Percentiles rank a stretch among this genome's conserved stretches.
phyloP scores from a whole-genome alignment of 352 stramenopile species.

The Phytophthora sp. region DNA sequence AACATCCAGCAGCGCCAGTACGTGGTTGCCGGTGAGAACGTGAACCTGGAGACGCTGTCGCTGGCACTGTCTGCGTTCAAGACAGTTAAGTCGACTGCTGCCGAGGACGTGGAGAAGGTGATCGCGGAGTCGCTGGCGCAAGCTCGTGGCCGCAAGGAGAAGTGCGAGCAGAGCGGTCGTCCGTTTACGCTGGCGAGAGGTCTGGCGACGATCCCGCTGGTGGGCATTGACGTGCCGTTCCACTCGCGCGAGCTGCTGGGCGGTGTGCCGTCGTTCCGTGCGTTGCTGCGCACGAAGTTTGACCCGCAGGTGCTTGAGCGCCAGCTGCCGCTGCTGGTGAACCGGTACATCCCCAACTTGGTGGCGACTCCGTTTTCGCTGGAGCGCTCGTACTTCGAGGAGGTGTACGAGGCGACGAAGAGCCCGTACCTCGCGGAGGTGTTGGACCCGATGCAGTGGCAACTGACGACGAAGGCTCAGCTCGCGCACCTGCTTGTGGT shows the following conservation, averaged over 20 bases:
- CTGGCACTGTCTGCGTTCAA: constrained; percentile 59
- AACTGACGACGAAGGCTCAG: constrained; percentile 68
- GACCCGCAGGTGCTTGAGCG: constrained; percentile 66
- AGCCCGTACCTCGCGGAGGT: constrained; percentile 73
- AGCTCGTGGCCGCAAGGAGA: constrained; percentile 66
- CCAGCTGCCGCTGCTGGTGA: constrained; percentile 71
- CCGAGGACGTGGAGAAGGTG: constrained; percentile 52
- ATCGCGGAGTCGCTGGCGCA: constrained; percentile 65
- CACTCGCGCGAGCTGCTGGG: constrained; percentile 85
- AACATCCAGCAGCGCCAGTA: constrained; percentile 89
- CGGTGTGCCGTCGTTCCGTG: constrained; percentile 81
- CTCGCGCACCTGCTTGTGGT: constrained; percentile 80
- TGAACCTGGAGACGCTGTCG: constrained; percentile 83
- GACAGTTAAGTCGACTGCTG: constrained; percentile 52
- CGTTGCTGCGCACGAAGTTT: constrained; percentile 77
- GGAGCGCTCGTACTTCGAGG: constrained; percentile 76
- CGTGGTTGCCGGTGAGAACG: constrained; percentile 82
- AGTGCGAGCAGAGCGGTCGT: constrained; percentile 53
- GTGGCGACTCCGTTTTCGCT: constrained; percentile 83
- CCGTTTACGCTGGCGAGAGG: constrained; percentile 69
- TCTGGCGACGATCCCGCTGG: constrained; percentile 83
- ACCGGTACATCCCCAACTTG: constrained; percentile 89
- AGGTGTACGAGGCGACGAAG: constrained; percentile 74
- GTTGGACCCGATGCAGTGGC: constrained; percentile 74
- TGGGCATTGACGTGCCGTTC: constrained; percentile 92